Evolutionary conservation across 2,329 filamentous ascomycete genomes (phyloP).

Genomic region (Pleoardoris graminearum): DNA sequence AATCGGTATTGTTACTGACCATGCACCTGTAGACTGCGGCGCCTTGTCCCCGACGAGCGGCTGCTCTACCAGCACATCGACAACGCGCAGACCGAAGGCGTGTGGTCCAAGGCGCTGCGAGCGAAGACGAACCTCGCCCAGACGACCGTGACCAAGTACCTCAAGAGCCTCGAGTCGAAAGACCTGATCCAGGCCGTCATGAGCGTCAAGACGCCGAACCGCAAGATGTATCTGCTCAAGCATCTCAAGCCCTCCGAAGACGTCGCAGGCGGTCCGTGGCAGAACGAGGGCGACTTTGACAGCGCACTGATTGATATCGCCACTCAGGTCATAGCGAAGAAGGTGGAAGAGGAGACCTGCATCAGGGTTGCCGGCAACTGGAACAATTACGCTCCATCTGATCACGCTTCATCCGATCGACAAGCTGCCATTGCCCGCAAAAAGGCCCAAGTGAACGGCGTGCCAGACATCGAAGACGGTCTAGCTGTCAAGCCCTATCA

Average conservation of each 20-base stretch:
- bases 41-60: constrained; percentile 68
- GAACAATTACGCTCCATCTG: constrained; percentile 48
- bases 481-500: constrained; percentile 30
- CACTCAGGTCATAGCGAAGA: constrained; percentile 71
- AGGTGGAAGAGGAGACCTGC: constrained; percentile 73
- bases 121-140: constrained; percentile 81
- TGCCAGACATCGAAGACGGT: constrained; percentile 41
- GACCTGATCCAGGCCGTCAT: constrained; percentile 86
- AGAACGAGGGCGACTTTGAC: constrained; percentile 87
- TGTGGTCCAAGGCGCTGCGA: constrained; percentile 89
- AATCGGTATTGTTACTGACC: constrained; percentile 10
- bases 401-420: no score
- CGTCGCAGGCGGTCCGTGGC: constrained; percentile 92
- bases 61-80: constrained; percentile 91
- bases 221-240: constrained; percentile 95
- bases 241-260: constrained; percentile 84
- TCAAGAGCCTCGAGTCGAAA: constrained; percentile 82
- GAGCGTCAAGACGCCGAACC: constrained; percentile 84
- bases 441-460: constrained; percentile 40
- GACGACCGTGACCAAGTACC: constrained; percentile 74
- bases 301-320: constrained; percentile 82
- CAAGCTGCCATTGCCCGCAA: constrained; percentile 39
- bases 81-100: constrained; percentile 78
- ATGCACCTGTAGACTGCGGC: constrained; percentile 38
- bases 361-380: constrained; percentile 56